These are phyloP conservation scores for Chlamydomonas schloesseri DNA, from an alignment of 139 green algal species.

Conservation along the genomic window DNA sequence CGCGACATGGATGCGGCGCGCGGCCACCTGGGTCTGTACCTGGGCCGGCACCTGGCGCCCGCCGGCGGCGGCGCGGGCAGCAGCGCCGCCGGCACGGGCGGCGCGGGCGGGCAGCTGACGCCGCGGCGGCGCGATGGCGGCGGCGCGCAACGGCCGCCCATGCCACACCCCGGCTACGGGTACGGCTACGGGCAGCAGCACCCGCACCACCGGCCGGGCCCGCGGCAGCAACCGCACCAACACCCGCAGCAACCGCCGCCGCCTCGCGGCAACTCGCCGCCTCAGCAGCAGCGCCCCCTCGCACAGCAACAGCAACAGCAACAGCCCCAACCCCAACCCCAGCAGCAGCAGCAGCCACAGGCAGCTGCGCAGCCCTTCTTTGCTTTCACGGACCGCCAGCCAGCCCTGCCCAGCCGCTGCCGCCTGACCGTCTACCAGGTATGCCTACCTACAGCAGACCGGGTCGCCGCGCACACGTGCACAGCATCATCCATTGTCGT, in stretches of 20 bases:
- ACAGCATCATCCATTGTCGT: too few species aligned
- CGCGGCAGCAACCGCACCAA: not conserved
- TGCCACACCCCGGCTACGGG: not conserved
- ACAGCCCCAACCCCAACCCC: not conserved
- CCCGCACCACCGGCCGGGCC: not conserved
- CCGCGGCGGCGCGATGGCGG: not conserved
- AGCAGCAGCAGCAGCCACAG: not conserved
- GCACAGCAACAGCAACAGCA: not conserved
- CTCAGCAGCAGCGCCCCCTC: not conserved
- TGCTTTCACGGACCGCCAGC: not conserved
- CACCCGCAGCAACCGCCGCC: not conserved
- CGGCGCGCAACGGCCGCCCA: not conserved
- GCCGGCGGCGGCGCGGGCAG: not conserved
- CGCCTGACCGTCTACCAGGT: constrained; percentile 1
- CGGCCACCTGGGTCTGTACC: constrained; percentile 3
- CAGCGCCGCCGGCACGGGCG: too few species aligned
- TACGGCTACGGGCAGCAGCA: not conserved
- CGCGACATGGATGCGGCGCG: not conserved
- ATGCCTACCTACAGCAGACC: too few species aligned
- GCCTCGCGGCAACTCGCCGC: not conserved
- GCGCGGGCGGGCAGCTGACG: not conserved
- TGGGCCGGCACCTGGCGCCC: not conserved
- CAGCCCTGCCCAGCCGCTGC: constrained; percentile 6
- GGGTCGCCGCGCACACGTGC: too few species aligned
- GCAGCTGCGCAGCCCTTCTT: not conserved